These are phyloP conservation scores for Exophiala lecanii-corni DNA, from an alignment of 2,329 filamentous ascomycete species.

Conservation along the genomic window DNA sequence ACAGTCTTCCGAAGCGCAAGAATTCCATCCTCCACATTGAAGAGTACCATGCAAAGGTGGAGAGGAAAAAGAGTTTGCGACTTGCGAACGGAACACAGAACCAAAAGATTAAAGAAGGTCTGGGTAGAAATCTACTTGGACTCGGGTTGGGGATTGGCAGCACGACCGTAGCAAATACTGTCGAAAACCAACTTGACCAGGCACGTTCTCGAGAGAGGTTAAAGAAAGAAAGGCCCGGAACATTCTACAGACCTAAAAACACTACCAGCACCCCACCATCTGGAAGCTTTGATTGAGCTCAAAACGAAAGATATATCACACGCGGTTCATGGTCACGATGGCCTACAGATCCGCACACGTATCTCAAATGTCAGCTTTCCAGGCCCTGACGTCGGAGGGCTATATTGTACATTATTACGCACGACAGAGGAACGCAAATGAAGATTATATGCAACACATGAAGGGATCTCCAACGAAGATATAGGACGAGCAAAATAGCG, in stretches of 20 bases:
- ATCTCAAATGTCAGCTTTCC: too few species aligned
- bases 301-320: too few species aligned
- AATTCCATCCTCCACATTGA: constrained; percentile 20
- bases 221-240: constrained; percentile 28
- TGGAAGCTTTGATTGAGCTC: too few species aligned
- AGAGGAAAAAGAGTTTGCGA: constrained; percentile 19
- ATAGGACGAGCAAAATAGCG: too few species aligned
- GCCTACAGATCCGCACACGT: too few species aligned
- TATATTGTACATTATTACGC: too few species aligned
- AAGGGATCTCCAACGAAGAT: too few species aligned
- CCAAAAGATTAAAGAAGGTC: constrained; percentile 15
- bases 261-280: background rate
- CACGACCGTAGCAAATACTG: constrained; percentile 10
- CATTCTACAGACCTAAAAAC: constrained; percentile 1
- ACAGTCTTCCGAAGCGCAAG: constrained; percentile 12
- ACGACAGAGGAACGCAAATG: too few species aligned
- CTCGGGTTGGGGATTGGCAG: constrained; percentile 16
- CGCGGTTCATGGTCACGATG: too few species aligned
- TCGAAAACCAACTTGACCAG: constrained; percentile 13
- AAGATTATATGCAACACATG: too few species aligned
- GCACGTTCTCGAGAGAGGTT: constrained; percentile 15
- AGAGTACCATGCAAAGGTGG: constrained; percentile 22
- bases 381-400: too few species aligned
- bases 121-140: constrained; percentile 16
- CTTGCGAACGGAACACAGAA: background rate